Base-by-base conservation (phyloP, 257 asterid species). In the Nicotiana otophora region DNA sequence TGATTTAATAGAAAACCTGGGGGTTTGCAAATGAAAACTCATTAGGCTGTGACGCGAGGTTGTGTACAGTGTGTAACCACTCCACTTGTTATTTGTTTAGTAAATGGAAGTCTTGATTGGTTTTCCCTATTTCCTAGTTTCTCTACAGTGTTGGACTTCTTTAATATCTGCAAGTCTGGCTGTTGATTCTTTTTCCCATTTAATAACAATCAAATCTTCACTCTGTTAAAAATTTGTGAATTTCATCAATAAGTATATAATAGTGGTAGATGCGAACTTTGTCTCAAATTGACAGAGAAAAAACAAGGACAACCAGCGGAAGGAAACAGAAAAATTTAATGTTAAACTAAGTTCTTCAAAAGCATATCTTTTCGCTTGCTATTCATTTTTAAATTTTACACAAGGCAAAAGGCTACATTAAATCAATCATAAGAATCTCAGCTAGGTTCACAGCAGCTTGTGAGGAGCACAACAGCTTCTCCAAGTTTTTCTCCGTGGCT, bases 41-140 rank as follows among this genome's bases (percentile, higher is more conserved):
- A 81, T 85, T 90, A 89, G 88, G 83, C 69, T 64, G 76, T 81
- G 78, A 82, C 67, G 87, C 83, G 85, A 28, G 81, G 60, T 87
- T 87, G 92, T 92, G 94, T 93, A 91, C 92, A 93, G 87, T 87
- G 91, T 87, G 85, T 85, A 81, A 84, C 91, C 84, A 82, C 78
- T 86, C 80, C 82, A 42, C 84, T 82, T 69, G 82, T 85, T 87
- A 84, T 88, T 91, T 89, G 81, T 82, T 87, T 82, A 36, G 82
- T 84, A 75, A 89, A 88, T 89, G 89, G 87, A 89, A 82, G 93
- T 89, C 90, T 42, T 88, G 91, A 46, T 86, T 84, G 60, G 63
- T 11, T 36, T 70, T 55, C 64, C 75, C 67, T 33, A 31, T 57
- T 51, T 30, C 42, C 28, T 57, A 34, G 19, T 77, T 77, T 79